A percentile compares a stretch with the other conserved stretches of the same genome.
phyloP scores from a whole-genome alignment of 768 basidiomycete species.

The Multifurca ochricompacta region DNA sequence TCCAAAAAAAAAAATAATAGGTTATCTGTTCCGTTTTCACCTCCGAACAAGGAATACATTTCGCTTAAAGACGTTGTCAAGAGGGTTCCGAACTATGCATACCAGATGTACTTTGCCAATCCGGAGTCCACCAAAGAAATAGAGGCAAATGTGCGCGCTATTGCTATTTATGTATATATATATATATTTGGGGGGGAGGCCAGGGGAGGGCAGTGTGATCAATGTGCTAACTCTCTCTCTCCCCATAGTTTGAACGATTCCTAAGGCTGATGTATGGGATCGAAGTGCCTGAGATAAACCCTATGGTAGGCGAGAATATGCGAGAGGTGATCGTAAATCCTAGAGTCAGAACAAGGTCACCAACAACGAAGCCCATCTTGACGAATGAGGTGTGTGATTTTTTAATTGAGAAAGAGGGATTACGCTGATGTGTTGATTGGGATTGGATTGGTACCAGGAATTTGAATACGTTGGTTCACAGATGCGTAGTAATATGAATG shows the following conservation, averaged over 20 bases:
- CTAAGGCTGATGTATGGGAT: constrained; percentile 15
- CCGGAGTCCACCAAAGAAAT: constrained; percentile 45
- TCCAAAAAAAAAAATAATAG: constrained; percentile 35
- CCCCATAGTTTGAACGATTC: constrained; percentile 22
- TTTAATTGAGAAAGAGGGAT: no score
- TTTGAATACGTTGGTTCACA: constrained; percentile 42
- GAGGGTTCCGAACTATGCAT: constrained; percentile 50
- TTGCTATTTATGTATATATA: no score
- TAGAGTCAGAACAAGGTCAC: background rate
- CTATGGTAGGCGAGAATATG: constrained; percentile 12
- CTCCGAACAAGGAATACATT: constrained; percentile 43
- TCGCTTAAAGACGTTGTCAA: constrained; percentile 45
- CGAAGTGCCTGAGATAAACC: background rate
- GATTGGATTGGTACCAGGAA: constrained; percentile 37
- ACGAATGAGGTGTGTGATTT: constrained; percentile 16
- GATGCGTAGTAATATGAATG: constrained; percentile 46
- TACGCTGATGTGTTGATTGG: background rate
- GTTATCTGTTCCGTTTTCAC: constrained; percentile 58
- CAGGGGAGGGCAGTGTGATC: background rate
- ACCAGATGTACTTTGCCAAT: constrained; percentile 61
- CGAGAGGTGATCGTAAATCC: constrained; percentile 8
- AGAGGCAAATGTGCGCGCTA: constrained; percentile 42
- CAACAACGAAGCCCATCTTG: constrained; percentile 1
- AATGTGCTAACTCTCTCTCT: background rate
- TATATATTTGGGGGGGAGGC: no score